Evolutionary conservation across 371 early-diverging fungal species (phyloP).

Genomic region (Gilbertella persicaria): DNA sequence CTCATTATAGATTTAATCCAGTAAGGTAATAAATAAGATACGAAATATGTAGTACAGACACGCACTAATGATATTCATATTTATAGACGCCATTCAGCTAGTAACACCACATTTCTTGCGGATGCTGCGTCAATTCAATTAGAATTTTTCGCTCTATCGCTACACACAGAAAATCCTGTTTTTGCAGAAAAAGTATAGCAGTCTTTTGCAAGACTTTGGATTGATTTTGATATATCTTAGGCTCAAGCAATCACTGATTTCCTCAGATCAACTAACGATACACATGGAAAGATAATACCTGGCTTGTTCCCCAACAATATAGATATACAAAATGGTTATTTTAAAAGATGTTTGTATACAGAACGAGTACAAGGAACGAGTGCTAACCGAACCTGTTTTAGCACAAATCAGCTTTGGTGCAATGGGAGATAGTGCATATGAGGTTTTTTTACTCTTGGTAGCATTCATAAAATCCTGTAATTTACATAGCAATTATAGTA

Average conservation of each 20-base stretch:
- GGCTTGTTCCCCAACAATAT: slow-evolving; percentile 54
- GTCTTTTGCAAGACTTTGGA: too few species aligned
- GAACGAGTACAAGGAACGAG: slow-evolving; percentile 34
- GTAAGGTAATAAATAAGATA: slow-evolving; percentile 16
- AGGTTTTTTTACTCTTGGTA: slow-evolving; percentile 27
- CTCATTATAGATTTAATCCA: slow-evolving; percentile 44
- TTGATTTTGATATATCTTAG: too few species aligned
- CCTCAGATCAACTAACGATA: slow-evolving; percentile 25
- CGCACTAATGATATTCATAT: neutral
- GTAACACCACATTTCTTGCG: slow-evolving; percentile 53
- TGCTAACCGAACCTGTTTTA: neutral
- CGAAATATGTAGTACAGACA: neutral
- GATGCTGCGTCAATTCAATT: slow-evolving; percentile 85
- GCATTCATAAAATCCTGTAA: neutral
- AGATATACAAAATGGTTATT: slow-evolving; percentile 31
- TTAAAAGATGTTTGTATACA: slow-evolving; percentile 41
- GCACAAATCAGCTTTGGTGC: slow-evolving; percentile 35
- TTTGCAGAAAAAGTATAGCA: slow-evolving; percentile 56
- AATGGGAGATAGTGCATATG: slow-evolving; percentile 54
- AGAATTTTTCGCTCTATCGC: slow-evolving; percentile 78
- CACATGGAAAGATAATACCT: slow-evolving; percentile 39
- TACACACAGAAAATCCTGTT: slow-evolving; percentile 64
- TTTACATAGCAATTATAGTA: slow-evolving; percentile 45
- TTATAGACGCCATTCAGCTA: neutral
- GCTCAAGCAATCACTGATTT: slow-evolving; percentile 50